Evolutionary conservation across 2,329 filamentous ascomycete genomes (phyloP).

Genomic region (Penicillium sp.): DNA sequence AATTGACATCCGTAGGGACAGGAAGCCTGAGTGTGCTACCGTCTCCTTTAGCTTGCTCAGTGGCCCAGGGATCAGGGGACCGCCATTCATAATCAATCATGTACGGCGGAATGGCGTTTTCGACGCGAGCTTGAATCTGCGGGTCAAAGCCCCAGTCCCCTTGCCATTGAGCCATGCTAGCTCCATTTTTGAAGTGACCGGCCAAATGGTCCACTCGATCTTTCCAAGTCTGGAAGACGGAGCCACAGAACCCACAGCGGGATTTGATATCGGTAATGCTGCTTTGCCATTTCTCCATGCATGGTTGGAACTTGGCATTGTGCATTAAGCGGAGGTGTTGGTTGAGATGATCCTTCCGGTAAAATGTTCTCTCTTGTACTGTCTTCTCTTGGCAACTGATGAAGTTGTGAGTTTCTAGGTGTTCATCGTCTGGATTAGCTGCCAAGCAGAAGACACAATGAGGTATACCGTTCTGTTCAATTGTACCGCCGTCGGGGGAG

Average conservation of each 20-base stretch:
- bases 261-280: slow-evolving; percentile 55
- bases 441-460: slow-evolving; percentile 61
- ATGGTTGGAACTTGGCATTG: slow-evolving; percentile 53
- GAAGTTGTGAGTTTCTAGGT: slow-evolving; percentile 62
- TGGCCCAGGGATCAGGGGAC: slow-evolving; percentile 35
- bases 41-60: slow-evolving; percentile 21
- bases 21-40: slow-evolving; percentile 18
- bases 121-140: slow-evolving; percentile 36
- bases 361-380: slow-evolving; percentile 60
- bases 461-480: slow-evolving; percentile 51
- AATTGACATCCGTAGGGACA: slow-evolving; percentile 41
- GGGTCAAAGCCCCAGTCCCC: slow-evolving; percentile 46
- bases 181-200: slow-evolving; percentile 41
- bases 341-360: slow-evolving; percentile 62
- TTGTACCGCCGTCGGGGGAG: slow-evolving; percentile 56
- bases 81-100: slow-evolving; percentile 37
- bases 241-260: slow-evolving; percentile 46
- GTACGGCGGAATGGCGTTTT: slow-evolving; percentile 40
- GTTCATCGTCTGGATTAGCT: slow-evolving; percentile 54
- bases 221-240: slow-evolving; percentile 46
- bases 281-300: slow-evolving; percentile 61
- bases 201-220: slow-evolving; percentile 45
- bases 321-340: slow-evolving; percentile 63
- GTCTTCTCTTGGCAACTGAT: slow-evolving; percentile 61
- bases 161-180: slow-evolving; percentile 42